phyloP scores from a whole-genome alignment of 371 early-diverging fungal species.

The Mucor circinelloides region DNA sequence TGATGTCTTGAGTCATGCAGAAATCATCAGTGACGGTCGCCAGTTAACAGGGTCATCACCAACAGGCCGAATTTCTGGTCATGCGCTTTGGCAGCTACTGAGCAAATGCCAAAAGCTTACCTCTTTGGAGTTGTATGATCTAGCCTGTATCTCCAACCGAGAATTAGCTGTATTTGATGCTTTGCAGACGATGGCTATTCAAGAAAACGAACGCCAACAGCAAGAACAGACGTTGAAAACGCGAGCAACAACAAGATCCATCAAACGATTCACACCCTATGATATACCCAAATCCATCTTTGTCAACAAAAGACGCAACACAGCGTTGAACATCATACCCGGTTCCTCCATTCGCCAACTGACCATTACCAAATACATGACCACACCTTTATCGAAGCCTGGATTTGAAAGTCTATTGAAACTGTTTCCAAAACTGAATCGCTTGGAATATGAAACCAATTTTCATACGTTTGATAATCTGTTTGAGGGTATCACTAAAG shows the following conservation, averaged over 20 bases:
- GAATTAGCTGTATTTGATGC: conserved; percentile 27
- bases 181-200: background rate
- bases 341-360: conserved; percentile 41
- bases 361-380: conserved; percentile 46
- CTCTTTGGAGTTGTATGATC: conserved; percentile 43
- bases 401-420: conserved; percentile 41
- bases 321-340: background rate
- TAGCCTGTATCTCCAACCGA: conserved; percentile 46
- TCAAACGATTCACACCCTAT: conserved; percentile 6
- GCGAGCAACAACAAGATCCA: conserved; percentile 9
- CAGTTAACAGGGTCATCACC: conserved; percentile 19
- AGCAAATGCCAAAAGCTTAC: conserved; percentile 22
- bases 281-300: background rate
- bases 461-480: conserved; percentile 47
- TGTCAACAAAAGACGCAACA: background rate
- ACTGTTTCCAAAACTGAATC: conserved; percentile 49
- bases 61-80: conserved; percentile 30
- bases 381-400: conserved; percentile 41
- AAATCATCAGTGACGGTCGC: conserved; percentile 17
- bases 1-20: conserved; percentile 12
- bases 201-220: background rate
- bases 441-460: conserved; percentile 50
- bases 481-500: conserved; percentile 45
- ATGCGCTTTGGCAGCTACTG: conserved; percentile 28
- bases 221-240: background rate